phyloP scores from a whole-genome alignment of 441 rosid genomes.

The Populus hybrid region DNA sequence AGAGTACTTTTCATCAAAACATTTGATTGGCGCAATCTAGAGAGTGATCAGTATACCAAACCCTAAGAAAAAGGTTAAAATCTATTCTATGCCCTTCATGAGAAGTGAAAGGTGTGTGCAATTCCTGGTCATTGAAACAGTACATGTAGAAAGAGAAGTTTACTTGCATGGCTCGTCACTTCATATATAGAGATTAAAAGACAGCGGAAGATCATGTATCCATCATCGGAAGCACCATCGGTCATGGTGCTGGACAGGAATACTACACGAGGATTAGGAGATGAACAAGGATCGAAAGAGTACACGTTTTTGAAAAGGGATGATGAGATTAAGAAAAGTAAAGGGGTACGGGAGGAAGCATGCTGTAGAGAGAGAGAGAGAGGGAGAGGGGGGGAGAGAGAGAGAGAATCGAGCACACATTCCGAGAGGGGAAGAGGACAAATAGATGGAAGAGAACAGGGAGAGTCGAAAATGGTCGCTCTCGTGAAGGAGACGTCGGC shows the following conservation, averaged over 20 bases:
- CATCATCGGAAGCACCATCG: background rate
- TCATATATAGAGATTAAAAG: background rate
- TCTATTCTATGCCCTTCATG: background rate
- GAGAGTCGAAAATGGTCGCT: constrained; percentile 54
- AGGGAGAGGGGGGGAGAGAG: constrained; percentile 15
- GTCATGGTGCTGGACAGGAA: too few relatives aligned
- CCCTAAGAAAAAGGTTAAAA: background rate
- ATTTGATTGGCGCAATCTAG: background rate
- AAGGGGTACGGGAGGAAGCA: background rate
- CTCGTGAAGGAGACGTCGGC: constrained; percentile 48
- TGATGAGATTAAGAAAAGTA: background rate
- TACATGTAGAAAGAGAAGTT: background rate
- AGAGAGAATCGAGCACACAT: constrained; percentile 47
- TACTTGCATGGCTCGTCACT: background rate
- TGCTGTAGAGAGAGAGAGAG: constrained; percentile 9
- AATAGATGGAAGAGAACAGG: constrained; percentile 41
- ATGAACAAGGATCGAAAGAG: too few relatives aligned
- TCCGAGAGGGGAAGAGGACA: constrained; percentile 55
- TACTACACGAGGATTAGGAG: too few relatives aligned
- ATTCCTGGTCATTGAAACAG: background rate
- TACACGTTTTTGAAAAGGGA: background rate
- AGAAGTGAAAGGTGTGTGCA: background rate
- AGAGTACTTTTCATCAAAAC: background rate
- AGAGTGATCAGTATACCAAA: background rate
- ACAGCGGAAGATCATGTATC: too few relatives aligned